Evolutionary conservation across 352 stramenopile genomes (phyloP), one percentile per base, ranked within the genome.

Genomic region (Phytophthora syringae): DNA sequence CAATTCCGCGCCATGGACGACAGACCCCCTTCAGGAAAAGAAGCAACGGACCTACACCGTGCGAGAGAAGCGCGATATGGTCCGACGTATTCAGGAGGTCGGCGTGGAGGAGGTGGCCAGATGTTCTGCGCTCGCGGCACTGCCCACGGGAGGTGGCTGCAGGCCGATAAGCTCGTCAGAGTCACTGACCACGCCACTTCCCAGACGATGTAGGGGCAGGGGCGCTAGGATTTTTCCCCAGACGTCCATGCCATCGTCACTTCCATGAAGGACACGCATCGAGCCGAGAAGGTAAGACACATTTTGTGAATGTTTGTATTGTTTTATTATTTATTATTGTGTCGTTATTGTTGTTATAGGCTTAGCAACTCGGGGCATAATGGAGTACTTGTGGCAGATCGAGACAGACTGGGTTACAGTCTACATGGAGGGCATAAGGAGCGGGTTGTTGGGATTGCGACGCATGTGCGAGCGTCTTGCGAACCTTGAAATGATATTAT

Each of bases 301-400:
- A 22, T 24, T 39, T 39, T 16, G 5, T 16, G 2, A 24, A 15
- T 39, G 10, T 52, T 25, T 22, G 15, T n/a, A 40, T 15, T 52
- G 32, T 52, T 39, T 39, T 40, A 25, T 40, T 52, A 20, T 40
- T 40, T 2, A 32, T 32, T 32, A 32, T 32, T 32, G 27, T 32
- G 27, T 32, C 27, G 27, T 32, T 32, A 32, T 32, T 32, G 27
- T 32, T 32, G 27, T 9, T 32, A 32, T 52, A 52, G 45, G 45
- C 45, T 25, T 52, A 7, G 24, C 27, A 25, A 52, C 45, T 25
- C 45, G 45, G 15, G 45, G 24, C 13, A 52, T 52, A 4, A 25
- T 52, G 45, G 45, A 39, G 45, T 37, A 52, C 25, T 39, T 52
- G 45, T 39, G 45, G 24, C 25, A 40, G 25, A 21, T 52, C 10